Conservation (phyloP, 208 protist species). For the Trypanosoma scelopori region DNA sequence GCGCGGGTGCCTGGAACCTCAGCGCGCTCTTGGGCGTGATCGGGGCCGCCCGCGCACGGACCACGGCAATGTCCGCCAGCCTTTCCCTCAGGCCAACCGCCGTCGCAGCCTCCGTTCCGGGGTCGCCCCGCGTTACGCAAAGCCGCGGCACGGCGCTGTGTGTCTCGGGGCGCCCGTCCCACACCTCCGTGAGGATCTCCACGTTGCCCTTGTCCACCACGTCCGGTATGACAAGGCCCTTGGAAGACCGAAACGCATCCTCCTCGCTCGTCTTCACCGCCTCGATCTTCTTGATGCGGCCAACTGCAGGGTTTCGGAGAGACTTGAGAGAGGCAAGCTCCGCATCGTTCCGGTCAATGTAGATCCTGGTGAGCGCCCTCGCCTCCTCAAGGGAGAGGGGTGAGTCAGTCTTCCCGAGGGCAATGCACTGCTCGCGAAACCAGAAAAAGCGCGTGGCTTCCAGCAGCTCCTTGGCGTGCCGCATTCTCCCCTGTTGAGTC, state of each 20-base stretch:
- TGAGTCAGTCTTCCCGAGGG: conserved; percentile 35
- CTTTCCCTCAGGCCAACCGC: conserved; percentile 33
- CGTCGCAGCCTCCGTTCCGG: conserved; percentile 4
- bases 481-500: conserved; percentile 31
- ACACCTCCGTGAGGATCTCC: conserved; percentile 67
- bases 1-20: conserved; percentile 45
- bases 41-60: conserved; percentile 41
- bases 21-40: conserved; percentile 38
- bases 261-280: conserved; percentile 48
- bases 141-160: conserved; percentile 31
- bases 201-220: conserved; percentile 52
- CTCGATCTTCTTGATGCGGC: conserved; percentile 69
- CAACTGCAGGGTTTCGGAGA: conserved; percentile 57
- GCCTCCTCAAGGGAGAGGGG: conserved; percentile 43
- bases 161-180: conserved; percentile 69
- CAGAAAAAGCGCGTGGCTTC: conserved; percentile 61
- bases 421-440: conserved; percentile 74
- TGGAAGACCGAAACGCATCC: conserved; percentile 50
- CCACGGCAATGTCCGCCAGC: conserved; percentile 45
- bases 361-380: conserved; percentile 46
- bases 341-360: conserved; percentile 62
- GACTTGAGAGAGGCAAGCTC: conserved; percentile 52
- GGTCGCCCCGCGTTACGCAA: conserved; percentile 7
- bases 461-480: conserved; percentile 32
- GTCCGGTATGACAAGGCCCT: conserved; percentile 60